Evolutionary conservation across 2,329 filamentous ascomycete genomes (phyloP).

Genomic region (Emericellopsis atlantica): DNA sequence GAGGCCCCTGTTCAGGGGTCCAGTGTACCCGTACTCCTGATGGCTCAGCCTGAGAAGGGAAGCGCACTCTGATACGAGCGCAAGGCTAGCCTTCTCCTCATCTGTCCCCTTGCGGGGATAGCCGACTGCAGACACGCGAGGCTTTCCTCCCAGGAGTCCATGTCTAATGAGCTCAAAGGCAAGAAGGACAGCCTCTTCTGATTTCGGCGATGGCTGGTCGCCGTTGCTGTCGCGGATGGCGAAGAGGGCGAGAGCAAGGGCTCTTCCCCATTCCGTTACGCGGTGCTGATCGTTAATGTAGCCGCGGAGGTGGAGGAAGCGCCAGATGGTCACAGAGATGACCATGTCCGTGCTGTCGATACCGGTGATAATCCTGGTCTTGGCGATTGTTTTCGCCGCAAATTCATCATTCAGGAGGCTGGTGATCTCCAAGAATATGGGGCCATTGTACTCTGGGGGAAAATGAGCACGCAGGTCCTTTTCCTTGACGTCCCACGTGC

Average conservation of each 20-base stretch:
- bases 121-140: conserved; percentile 42
- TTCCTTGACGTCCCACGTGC: conserved; percentile 64
- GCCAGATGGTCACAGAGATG: conserved; percentile 64
- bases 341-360: conserved; percentile 55
- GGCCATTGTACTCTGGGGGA: conserved; percentile 24
- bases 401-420: conserved; percentile 60
- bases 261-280: conserved; percentile 74
- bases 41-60: conserved; percentile 75
- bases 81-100: conserved; percentile 63
- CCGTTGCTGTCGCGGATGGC: conserved; percentile 42
- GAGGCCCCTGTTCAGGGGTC: conserved; percentile 81
- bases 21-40: conserved; percentile 80
- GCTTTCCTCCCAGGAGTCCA: conserved; percentile 61
- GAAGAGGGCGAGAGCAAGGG: conserved; percentile 57
- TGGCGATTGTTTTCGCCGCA: conserved; percentile 52
- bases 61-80: conserved; percentile 77
- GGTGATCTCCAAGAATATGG: conserved; percentile 46
- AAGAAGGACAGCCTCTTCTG: conserved; percentile 65
- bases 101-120: conserved; percentile 45
- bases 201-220: conserved; percentile 33
- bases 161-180: conserved; percentile 78
- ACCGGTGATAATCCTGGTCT: conserved; percentile 44
- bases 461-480: conserved; percentile 35
- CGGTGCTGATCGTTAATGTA: conserved; percentile 72
- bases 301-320: conserved; percentile 77